These are phyloP conservation scores for Acacia acuminata DNA, from an alignment of 306 rosid species.

Conservation along the genomic window DNA sequence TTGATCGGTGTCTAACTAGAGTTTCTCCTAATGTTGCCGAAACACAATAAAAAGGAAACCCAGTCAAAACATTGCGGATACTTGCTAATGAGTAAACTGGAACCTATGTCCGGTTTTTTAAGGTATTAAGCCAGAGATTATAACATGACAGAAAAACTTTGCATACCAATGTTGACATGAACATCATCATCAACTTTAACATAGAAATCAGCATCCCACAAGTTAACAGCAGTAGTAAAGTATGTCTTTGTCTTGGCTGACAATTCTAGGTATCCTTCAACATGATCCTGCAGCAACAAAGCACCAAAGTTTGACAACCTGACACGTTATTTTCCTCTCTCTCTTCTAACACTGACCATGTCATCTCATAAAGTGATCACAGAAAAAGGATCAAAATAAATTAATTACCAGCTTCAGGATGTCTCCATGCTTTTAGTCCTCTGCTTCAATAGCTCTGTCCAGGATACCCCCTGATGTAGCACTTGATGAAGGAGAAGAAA, in stretches of 20 bases:
- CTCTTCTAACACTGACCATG: constrained; percentile 7
- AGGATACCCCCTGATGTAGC: constrained; percentile 98
- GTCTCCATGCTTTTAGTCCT: constrained; percentile 95
- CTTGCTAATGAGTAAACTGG: constrained; percentile 23
- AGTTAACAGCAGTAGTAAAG: constrained; percentile 80
- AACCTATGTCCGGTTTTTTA: constrained; percentile 5
- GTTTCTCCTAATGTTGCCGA: constrained; percentile 97
- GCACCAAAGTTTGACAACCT: constrained; percentile 15
- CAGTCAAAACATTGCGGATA: background rate
- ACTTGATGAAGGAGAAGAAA: constrained; percentile 46
- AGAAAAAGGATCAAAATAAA: constrained; percentile 3
- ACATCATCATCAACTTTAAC: constrained; percentile 98
- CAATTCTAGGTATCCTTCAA: constrained; percentile 97
- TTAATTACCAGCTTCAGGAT: constrained; percentile 88
- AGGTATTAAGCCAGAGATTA: background rate
- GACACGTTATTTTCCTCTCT: background rate
- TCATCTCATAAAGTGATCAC: background rate
- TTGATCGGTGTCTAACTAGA: constrained; percentile 80
- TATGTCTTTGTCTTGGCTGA: constrained; percentile 94
- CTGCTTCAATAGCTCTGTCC: constrained; percentile 98
- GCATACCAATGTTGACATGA: constrained; percentile 92
- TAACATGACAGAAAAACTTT: constrained; percentile 17
- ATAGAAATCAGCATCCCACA: constrained; percentile 98
- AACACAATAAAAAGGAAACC: constrained; percentile 27
- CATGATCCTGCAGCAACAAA: constrained; percentile 70